Evolutionary conservation across 2,329 filamentous ascomycete genomes (phyloP).

Genomic region (Xylariaceae sp.): DNA sequence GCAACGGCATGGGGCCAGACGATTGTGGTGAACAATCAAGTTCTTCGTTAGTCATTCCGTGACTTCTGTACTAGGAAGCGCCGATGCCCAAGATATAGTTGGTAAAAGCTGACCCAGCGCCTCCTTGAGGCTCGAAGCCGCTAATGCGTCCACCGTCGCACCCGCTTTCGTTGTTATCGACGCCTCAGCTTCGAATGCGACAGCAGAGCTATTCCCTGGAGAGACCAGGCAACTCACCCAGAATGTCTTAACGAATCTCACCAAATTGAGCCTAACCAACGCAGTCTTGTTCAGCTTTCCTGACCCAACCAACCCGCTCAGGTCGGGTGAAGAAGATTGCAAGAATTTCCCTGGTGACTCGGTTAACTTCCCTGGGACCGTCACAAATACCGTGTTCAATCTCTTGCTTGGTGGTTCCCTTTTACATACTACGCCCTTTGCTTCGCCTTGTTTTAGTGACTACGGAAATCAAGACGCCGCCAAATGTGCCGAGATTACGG

Average conservation of each 20-base stretch:
- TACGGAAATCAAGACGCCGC: conserved; percentile 35
- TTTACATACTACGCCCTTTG: conserved; percentile 36
- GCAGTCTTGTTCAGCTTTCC: conserved; percentile 34
- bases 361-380: conserved; percentile 33
- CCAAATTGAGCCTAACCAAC: conserved; percentile 34
- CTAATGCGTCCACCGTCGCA: conserved; percentile 33
- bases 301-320: conserved; percentile 28
- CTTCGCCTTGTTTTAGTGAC: conserved; percentile 38
- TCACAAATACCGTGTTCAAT: conserved; percentile 35
- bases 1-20: conserved; percentile 30
- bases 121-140: conserved; percentile 27
- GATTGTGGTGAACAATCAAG: conserved; percentile 35
- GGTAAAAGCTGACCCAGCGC: conserved; percentile 27
- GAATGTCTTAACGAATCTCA: conserved; percentile 37
- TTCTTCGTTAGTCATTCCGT: conserved; percentile 36
- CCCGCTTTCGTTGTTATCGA: conserved; percentile 35
- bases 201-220: conserved; percentile 36
- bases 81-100: neutral
- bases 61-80: conserved; percentile 8
- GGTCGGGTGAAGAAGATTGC: conserved; percentile 30
- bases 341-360: conserved; percentile 38
- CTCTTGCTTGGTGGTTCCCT: conserved; percentile 37
- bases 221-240: conserved; percentile 37
- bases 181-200: conserved; percentile 36
- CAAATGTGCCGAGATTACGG: conserved; percentile 35